Evolutionary conservation across 129 eudicot species (phyloP), one percentile per base, ranked within the genome.

Genomic region (Pulicaria dysenterica): DNA sequence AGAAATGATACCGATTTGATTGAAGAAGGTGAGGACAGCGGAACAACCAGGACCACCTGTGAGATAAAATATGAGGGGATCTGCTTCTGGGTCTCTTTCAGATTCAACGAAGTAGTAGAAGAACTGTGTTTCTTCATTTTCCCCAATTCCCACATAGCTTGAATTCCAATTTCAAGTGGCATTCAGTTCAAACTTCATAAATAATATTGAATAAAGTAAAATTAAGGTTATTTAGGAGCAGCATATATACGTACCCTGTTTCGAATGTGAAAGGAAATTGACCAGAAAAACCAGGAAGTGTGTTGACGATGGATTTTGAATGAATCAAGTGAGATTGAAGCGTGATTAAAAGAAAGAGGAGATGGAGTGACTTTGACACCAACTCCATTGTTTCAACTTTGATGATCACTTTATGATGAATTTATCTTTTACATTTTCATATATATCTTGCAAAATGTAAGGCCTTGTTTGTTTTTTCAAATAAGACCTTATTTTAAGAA

Each of bases 11-110:
- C 88, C 88, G 0, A 65, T 65, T 72, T 80, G 82, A 61, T 80
- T 71, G 44, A 59, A 48, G 8, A 84, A 41, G 5, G 68, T 73
- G n/a, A 70, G 14, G 16, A 80, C 34, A 15, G 80, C 55, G 17
- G 91, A 89, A 86, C 87, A 83, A 7, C 95, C 95, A 0, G 95
- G 95, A 15, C 91, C 95, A 8, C 95, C 95, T 46, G 87, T 82
- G 37, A 85, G 86, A 84, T 88, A 85, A 14, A 82, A 86, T 66
- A 89, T 88, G 17, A 89, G 67, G 12, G 95, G 95, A 73, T 89
- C 95, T 59, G 69, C 76, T 1, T 74, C 67, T 17, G 91, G 85
- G 16, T 73, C 83, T 37, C 83, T 79, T 57, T 89, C 84, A 36
- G 95, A 89, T 14, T 75, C 85, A 39, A 89, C 91, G 64, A 89